phyloP scores from a whole-genome alignment of 1,284 basidiomycete species.

The Leccinum angustisporum region DNA sequence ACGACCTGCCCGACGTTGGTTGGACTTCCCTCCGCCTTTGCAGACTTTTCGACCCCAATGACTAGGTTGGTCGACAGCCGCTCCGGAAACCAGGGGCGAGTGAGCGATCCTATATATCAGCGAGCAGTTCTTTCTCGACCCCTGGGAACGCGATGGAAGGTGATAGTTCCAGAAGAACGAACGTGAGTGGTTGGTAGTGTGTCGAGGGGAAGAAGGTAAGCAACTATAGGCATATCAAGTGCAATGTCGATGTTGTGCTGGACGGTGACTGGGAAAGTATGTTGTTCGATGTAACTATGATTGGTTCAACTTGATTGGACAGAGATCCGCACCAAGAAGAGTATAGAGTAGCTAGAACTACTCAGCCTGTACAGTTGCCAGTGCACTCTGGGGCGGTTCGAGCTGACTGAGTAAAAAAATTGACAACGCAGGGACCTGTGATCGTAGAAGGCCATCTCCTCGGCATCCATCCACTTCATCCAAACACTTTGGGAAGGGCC shows the following conservation, averaged over 20 bases:
- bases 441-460: slow-evolving; percentile 74
- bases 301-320: slow-evolving; percentile 65
- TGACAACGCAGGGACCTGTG: slow-evolving; percentile 76
- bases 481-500: slow-evolving; percentile 49
- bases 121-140: slow-evolving; percentile 70
- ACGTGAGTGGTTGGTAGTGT: slow-evolving; percentile 74
- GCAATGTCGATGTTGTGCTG: slow-evolving; percentile 70
- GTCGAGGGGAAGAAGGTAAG: slow-evolving; percentile 81
- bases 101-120: slow-evolving; percentile 73
- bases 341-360: slow-evolving; percentile 82
- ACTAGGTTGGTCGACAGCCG: slow-evolving; percentile 78
- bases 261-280: slow-evolving; percentile 64
- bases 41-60: slow-evolving; percentile 55
- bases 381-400: slow-evolving; percentile 69
- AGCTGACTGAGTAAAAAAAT: slow-evolving; percentile 86
- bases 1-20: slow-evolving; percentile 81
- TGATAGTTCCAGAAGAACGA: slow-evolving; percentile 69
- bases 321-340: slow-evolving; percentile 79
- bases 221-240: slow-evolving; percentile 83
- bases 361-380: slow-evolving; percentile 82
- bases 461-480: slow-evolving; percentile 66
- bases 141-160: slow-evolving; percentile 66
- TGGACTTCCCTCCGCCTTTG: slow-evolving; percentile 53
- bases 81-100: slow-evolving; percentile 74
- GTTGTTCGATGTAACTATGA: slow-evolving; percentile 46